phyloP scores from a whole-genome alignment of 2,329 filamentous ascomycete species.

The Verticillium isaacii region DNA sequence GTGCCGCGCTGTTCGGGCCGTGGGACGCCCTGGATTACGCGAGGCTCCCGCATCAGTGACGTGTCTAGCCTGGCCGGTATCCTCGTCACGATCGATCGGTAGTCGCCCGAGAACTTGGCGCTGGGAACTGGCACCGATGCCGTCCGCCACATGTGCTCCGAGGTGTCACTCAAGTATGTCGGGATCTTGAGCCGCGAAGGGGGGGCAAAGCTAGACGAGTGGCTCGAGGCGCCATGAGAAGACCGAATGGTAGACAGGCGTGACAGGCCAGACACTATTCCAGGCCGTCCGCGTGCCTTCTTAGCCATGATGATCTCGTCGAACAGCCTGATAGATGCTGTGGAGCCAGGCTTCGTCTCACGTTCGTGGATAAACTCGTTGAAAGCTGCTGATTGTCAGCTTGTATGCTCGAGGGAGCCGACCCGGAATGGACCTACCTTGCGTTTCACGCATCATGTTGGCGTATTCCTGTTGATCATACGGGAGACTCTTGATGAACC shows the following conservation, averaged over 20 bases:
- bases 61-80: conserved; percentile 82
- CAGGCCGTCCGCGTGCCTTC: conserved; percentile 59
- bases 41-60: conserved; percentile 84
- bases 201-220: conserved; percentile 29
- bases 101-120: conserved; percentile 59
- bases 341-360: conserved; percentile 58
- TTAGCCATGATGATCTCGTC: conserved; percentile 83
- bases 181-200: conserved; percentile 37
- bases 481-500: conserved; percentile 59
- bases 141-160: conserved; percentile 76
- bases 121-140: conserved; percentile 56
- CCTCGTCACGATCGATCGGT: conserved; percentile 54
- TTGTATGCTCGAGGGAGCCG: conserved; percentile 8
- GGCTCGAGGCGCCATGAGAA: conserved; percentile 45
- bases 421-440: conserved; percentile 41
- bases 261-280: conserved; percentile 60
- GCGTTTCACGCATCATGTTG: conserved; percentile 60
- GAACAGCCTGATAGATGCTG: conserved; percentile 69
- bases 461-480: conserved; percentile 63
- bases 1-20: conserved; percentile 48
- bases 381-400: conserved; percentile 37
- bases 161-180: conserved; percentile 65
- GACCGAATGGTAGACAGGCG: conserved; percentile 56
- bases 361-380: conserved; percentile 84
- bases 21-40: conserved; percentile 85